Conservation (phyloP, 1,139 yeast species). For the Diutina rugosa region DNA sequence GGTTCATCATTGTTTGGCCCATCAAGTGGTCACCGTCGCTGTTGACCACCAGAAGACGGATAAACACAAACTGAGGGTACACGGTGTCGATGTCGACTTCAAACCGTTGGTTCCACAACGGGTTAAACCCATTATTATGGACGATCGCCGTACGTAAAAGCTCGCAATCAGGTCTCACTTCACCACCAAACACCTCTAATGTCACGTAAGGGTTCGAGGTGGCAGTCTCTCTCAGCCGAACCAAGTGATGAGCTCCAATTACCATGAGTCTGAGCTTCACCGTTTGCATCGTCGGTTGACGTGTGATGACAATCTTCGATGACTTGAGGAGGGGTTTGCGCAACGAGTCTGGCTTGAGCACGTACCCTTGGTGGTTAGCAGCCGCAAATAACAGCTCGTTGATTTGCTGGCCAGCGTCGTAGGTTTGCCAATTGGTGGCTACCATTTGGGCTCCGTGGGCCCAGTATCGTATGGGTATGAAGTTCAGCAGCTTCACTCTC, state of each 20-base stretch:
- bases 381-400: slow-evolving; percentile 72
- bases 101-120: slow-evolving; percentile 57
- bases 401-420: slow-evolving; percentile 80
- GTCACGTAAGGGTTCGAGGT: slow-evolving; percentile 45
- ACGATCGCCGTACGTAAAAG: slow-evolving; percentile 23
- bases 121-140: slow-evolving; percentile 69
- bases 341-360: slow-evolving; percentile 51
- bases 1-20: slow-evolving; percentile 29
- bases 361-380: slow-evolving; percentile 54
- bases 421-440: slow-evolving; percentile 95
- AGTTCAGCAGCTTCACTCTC: slow-evolving; percentile 68
- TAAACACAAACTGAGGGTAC: slow-evolving; percentile 18
- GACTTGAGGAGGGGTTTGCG: slow-evolving; percentile 21
- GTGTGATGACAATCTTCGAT: slow-evolving; percentile 3
- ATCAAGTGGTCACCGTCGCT: slow-evolving; percentile 10
- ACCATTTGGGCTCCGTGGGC: slow-evolving; percentile 82
- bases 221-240: slow-evolving; percentile 38
- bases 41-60: slow-evolving; percentile 19
- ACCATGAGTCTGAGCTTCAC: slow-evolving; percentile 28
- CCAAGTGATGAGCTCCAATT: slow-evolving; percentile 78
- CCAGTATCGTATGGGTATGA: slow-evolving; percentile 74
- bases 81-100: slow-evolving; percentile 29
- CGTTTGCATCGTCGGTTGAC: not conserved
- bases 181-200: slow-evolving; percentile 40
- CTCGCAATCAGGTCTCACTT: slow-evolving; percentile 6